Evolutionary conservation across 257 asterid species (phyloP), one percentile per base, ranked within the genome.

Genomic region (Petrea volubilis): DNA sequence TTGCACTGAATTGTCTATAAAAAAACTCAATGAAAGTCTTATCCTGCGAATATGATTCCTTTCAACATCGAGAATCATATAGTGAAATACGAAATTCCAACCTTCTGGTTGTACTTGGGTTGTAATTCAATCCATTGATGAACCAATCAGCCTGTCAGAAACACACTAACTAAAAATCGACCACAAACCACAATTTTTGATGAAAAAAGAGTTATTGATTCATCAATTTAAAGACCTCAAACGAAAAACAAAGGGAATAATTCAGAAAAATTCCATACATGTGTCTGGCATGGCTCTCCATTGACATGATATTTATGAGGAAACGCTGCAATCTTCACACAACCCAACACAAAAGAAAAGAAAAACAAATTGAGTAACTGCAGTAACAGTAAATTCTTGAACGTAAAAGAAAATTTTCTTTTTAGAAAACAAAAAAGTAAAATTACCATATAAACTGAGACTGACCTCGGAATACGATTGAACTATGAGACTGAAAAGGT

Each of bases 381-480:
- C 29, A 73, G 47, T 60, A 11, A 18, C 72, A 14, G 21, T 33
- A 33, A 34, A 23, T 2, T 36, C 6, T 47, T 6, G 12, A 12
- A n/a, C n/a, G n/a, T n/a, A n/a, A n/a, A n/a, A n/a, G n/a, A n/a
- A n/a, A 55, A 63, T 34, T 47, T 24, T 23, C 17, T 27, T 10
- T 64, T 18, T 24, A 21, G 70, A 34, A 3, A 4, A 56, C 56
- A 60, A 6, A n/a, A 53, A 21, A 29, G 1, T 0, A 23, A 68
- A 25, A 18, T 41, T 5, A 51, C 56, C 4, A 17, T 8, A 17
- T 21, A 28, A 60, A 52, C 24, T 9, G 15, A 29, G 23, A 60
- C 66, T 72, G 29, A 89, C 98, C 90, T 83, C 86, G 24, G 89
- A 86, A 75, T 91, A 94, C 5, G 98, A 94, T 20, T 82, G 84